Base-by-base conservation (phyloP, 495 filamentous ascomycete genomes). In the Collariella sp. region DNA sequence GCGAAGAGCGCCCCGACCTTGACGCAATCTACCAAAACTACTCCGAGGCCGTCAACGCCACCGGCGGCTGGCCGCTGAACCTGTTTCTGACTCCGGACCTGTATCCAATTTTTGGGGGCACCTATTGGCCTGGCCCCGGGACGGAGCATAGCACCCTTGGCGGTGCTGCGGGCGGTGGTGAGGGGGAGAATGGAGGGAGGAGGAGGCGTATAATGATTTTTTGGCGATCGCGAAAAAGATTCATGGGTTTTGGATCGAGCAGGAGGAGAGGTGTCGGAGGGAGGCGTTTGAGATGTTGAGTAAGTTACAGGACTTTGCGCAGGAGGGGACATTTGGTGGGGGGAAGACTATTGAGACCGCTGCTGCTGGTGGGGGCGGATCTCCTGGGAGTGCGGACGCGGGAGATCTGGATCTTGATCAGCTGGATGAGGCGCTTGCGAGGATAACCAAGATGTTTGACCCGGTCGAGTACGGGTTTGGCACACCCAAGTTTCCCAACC, bases 1-100 rank as follows among this genome's bases (percentile, higher is more conserved):
- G 91, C 26, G 93, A 98, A 68, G 91, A 96, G 67, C 85, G 91
- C 33, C 93, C 94, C 2, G 91, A 97, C 66, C 81, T 97, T 60
- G 93, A 98, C 65, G 85, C 89, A 48, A 90, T 97, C 53, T 98
- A 97, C 67, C 95, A 96, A 87, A 95, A 96, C 71, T 98, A 94
- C 72, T 88, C 94, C 29, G 88, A 95, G 72, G 91, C 91, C 5
- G 91, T 91, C 15, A 95, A 85, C 34, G 89, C 89, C 18, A 89
- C 85, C 2, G 94, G 90, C 3, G 93, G 93, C 23, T 98, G 94
- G 94, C 93, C 93, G 11, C 76, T 98, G 42, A 97, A 96, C 67
- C 88, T 96, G 19, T 97, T 98, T 65, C 76, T 97, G 23, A 97
- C 94, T 0, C 94, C 94, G 0, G 83, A 91, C 60, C 78, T 97